Conservation (phyloP, 2,329 filamentous ascomycete genomes). For the Fusarium tricinctum region DNA sequence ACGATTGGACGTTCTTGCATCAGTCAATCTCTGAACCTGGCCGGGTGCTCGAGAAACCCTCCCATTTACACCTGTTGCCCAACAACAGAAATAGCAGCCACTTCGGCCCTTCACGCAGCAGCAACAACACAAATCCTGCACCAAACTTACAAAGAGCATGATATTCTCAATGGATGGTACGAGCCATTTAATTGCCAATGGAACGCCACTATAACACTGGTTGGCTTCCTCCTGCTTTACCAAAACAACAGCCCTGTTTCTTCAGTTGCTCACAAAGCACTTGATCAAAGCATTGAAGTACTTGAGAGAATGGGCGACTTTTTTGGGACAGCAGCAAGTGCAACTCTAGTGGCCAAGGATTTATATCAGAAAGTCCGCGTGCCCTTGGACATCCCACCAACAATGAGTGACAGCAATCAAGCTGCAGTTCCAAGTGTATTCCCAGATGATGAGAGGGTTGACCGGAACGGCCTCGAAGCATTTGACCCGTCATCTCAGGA, state of each 20-base stretch:
- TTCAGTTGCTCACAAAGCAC: neutral
- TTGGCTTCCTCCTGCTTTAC: neutral
- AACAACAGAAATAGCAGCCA: neutral
- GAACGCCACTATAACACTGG: neutral
- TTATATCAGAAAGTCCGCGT: neutral
- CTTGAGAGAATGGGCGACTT: neutral
- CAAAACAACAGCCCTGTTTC: accelerated
- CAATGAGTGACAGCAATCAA: accelerated
- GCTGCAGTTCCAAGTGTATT: accelerated
- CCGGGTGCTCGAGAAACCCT: neutral
- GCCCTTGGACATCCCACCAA: accelerated
- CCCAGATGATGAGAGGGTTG: accelerated
- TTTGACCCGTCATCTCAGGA: neutral
- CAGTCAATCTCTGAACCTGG: neutral
- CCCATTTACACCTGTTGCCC: accelerated
- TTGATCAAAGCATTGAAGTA: neutral
- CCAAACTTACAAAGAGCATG: neutral
- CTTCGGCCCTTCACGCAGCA: neutral
- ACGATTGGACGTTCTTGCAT: neutral
- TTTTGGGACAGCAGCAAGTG: neutral
- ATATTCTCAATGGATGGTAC: neutral
- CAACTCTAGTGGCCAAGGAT: neutral
- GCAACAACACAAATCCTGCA: neutral
- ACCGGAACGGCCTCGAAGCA: accelerated
- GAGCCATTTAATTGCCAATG: slow-evolving; percentile 2